These are phyloP conservation scores for Yarrowia hollandica DNA, from an alignment of 805 yeast genomes.

Conservation along the genomic window DNA sequence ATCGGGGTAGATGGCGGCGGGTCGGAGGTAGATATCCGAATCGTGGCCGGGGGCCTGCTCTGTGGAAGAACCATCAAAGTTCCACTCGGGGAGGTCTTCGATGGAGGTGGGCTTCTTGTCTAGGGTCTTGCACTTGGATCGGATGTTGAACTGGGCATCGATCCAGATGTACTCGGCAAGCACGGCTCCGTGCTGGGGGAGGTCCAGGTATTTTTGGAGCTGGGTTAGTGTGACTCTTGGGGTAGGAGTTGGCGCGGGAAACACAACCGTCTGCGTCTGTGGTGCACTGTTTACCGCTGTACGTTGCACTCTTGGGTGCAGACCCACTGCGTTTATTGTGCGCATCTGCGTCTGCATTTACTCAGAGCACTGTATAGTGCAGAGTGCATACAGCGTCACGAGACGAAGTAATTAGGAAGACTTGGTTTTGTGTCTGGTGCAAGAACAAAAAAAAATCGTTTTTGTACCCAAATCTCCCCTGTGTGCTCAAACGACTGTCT, in stretches of 20 bases:
- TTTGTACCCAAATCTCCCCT: no score
- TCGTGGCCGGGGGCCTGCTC: slow-evolving; percentile 98
- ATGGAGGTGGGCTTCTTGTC: slow-evolving; percentile 63
- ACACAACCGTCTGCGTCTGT: no score
- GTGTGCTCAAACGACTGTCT: no score
- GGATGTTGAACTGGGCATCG: slow-evolving; percentile 84
- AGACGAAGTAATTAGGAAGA: no score
- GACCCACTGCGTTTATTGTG: no score
- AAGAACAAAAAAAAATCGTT: no score
- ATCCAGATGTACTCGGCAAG: slow-evolving; percentile 98
- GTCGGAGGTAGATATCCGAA: slow-evolving; percentile 92
- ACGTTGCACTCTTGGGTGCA: no score
- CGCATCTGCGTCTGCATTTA: no score
- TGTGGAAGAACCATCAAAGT: slow-evolving; percentile 98
- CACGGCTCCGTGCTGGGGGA: slow-evolving; percentile 81
- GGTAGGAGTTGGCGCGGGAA: neutral
- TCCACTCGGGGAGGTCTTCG: slow-evolving; percentile 97
- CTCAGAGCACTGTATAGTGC: no score
- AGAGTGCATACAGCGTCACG: neutral
- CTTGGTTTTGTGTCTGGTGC: no score
- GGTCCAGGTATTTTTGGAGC: slow-evolving; percentile 65
- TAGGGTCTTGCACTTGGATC: slow-evolving; percentile 94
- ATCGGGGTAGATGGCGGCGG: slow-evolving; percentile 92
- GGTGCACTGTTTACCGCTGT: no score
- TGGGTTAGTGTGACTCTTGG: slow-evolving; percentile 3